phyloP scores from a whole-genome alignment of 768 basidiomycete species.

The Pilatotrama ljubarskyi region DNA sequence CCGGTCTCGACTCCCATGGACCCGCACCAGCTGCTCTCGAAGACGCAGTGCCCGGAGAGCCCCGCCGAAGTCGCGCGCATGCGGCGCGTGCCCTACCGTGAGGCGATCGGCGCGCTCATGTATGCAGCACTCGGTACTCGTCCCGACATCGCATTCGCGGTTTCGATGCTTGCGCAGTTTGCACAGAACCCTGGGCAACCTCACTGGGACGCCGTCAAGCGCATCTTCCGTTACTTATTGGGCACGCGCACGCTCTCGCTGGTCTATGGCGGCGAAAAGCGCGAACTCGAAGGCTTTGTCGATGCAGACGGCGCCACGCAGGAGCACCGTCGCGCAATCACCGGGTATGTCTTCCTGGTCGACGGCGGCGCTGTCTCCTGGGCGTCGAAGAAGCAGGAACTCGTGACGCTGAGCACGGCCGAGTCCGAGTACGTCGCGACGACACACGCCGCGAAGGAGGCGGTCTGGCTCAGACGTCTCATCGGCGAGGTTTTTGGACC shows the following conservation, averaged over 20 bases:
- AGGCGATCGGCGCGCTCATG: constrained; percentile 32
- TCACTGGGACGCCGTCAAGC: constrained; percentile 28
- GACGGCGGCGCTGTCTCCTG: constrained; percentile 35
- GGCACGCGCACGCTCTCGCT: constrained; percentile 24
- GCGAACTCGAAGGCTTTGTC: constrained; percentile 21
- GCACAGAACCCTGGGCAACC: constrained; percentile 19
- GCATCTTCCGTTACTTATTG: constrained; percentile 21
- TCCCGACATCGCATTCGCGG: constrained; percentile 31
- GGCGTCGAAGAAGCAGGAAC: constrained; percentile 38
- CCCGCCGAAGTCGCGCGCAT: background rate
- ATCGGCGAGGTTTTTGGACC: constrained; percentile 10
- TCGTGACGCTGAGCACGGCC: constrained; percentile 37
- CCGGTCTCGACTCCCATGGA: background rate
- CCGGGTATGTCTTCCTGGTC: constrained; percentile 30
- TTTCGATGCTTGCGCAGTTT: constrained; percentile 21
- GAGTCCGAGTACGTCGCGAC: constrained; percentile 43
- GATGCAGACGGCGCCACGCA: constrained; percentile 4
- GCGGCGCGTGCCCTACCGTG: constrained; percentile 14
- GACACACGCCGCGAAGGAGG: constrained; percentile 35
- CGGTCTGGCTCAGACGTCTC: constrained; percentile 34
- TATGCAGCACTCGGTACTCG: constrained; percentile 29
- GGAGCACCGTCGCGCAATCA: constrained; percentile 17
- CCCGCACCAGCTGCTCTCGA: background rate
- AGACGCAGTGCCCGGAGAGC: background rate
- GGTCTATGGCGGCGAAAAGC: background rate